phyloP scores from a whole-genome alignment of 805 yeast genomes.

The Cyberlindnera samutprakarnensis region DNA sequence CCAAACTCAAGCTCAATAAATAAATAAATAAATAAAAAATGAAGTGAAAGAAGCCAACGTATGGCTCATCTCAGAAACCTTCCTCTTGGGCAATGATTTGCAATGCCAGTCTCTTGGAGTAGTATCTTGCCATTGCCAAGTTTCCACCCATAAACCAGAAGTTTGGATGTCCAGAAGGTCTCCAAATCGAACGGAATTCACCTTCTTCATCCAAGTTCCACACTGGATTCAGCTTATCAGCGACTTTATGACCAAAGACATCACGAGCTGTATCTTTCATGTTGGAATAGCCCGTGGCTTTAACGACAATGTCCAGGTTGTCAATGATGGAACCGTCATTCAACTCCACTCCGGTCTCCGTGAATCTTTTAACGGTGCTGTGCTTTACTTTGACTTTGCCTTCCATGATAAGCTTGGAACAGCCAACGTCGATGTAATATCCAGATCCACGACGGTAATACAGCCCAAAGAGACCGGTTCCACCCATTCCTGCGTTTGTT shows the following conservation, averaged over 20 bases:
- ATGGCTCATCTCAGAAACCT: too few species aligned
- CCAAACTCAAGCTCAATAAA: too few species aligned
- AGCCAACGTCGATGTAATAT: slow-evolving; percentile 39
- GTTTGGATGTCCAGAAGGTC: slow-evolving; percentile 33
- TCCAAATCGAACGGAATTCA: slow-evolving; percentile 31
- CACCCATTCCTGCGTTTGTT: slow-evolving; percentile 35
- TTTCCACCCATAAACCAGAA: slow-evolving; percentile 38
- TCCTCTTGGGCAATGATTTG: slow-evolving; percentile 31
- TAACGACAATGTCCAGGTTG: slow-evolving; percentile 31
- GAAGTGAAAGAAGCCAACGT: too few species aligned
- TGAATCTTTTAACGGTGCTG: slow-evolving; percentile 29
- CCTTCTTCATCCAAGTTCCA: slow-evolving; percentile 40
- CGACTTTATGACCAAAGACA: slow-evolving; percentile 30
- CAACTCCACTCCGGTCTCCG: slow-evolving; percentile 31
- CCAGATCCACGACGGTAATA: slow-evolving; percentile 38
- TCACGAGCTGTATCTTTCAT: slow-evolving; percentile 34
- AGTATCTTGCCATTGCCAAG: slow-evolving; percentile 30
- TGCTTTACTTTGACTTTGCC: slow-evolving; percentile 32
- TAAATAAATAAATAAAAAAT: too few species aligned
- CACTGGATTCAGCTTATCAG: slow-evolving; percentile 29
- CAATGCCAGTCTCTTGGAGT: slow-evolving; percentile 32
- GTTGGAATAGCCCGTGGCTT: slow-evolving; percentile 38
- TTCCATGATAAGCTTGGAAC: slow-evolving; percentile 31
- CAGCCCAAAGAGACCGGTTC: slow-evolving; percentile 34
- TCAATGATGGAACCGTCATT: slow-evolving; percentile 30